Evolutionary conservation across 1,284 basidiomycete genomes (phyloP).

Genomic region (Tausonia pullulans): DNA sequence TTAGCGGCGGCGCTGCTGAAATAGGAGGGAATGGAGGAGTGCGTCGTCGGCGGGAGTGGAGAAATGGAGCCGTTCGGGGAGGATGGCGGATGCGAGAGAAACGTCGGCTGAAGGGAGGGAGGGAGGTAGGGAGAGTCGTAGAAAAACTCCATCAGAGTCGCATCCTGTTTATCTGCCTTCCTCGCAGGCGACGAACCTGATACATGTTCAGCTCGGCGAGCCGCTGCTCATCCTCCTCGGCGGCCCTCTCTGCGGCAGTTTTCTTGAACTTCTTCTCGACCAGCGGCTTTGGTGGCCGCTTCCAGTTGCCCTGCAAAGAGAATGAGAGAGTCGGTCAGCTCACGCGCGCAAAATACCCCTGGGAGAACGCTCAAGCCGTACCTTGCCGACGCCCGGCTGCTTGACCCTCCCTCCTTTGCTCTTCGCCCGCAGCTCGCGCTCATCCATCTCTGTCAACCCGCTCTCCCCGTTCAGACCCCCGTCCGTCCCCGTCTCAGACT

Average conservation of each 20-base stretch:
- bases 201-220: too few relatives aligned
- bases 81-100: too few relatives aligned
- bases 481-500: background rate
- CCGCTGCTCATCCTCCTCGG: too few relatives aligned
- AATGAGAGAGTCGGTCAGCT: background rate
- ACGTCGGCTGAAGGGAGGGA: too few relatives aligned
- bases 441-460: background rate
- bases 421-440: background rate
- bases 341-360: background rate
- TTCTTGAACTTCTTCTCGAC: background rate
- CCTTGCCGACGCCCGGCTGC: background rate
- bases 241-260: background rate
- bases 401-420: background rate
- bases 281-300: background rate
- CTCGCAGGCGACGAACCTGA: too few relatives aligned
- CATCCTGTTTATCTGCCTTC: too few relatives aligned
- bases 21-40: background rate
- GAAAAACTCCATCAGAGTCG: too few relatives aligned
- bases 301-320: conserved; percentile 6
- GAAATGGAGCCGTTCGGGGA: background rate
- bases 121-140: too few relatives aligned
- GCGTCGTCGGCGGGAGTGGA: background rate
- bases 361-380: background rate
- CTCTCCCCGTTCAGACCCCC: background rate
- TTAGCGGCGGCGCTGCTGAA: background rate